Base-by-base conservation (phyloP, 2,329 filamentous ascomycete species). In the Epichloe amarillans region DNA sequence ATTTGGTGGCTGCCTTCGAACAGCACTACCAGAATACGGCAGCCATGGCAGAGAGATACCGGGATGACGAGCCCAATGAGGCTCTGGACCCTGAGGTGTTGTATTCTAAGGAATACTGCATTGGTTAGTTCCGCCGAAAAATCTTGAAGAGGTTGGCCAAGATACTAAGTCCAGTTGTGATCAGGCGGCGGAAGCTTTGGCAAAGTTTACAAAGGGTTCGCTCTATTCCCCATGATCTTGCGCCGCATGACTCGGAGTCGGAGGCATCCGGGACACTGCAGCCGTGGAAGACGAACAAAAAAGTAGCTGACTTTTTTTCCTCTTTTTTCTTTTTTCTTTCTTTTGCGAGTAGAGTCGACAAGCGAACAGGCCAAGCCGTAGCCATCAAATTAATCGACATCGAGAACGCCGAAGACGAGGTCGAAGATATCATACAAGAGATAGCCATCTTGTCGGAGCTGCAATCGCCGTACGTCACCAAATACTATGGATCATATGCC, bases 301-400 rank as follows among this genome's bases (percentile, higher is more conserved):
- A 15, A n/a, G 26, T 8, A 58, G 49, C 41, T 46, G 35, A 46
- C 41, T 12, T 35, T 37, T 35, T 14, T 23, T 38, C 10, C 36
- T 33, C 12, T 14, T 35, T 37, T 36, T 39, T 7, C 14, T 35
- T 30, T 36, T 39, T 14, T 36, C 35, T 35, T 23, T 23, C 23
- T 35, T 23, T 23, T 5, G 36, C 23, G 5, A n/a, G 17, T 59
- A 93, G 86, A 53, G 88, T 97, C 57, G 91, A 97, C 71, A 95
- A 93, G 64, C 82, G 88, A 48, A 95, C 86, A 17, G 93, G 93
- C 38, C 86, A 95, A 63, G 84, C 91, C 12, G 93, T 98, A 47
- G 93, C 93, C 30, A 98, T 98, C 74, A 98, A 98, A 70, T 78
- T 98, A 61, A 97, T 98, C 66, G 93, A 98, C 63, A 93, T 98